phyloP scores from a whole-genome alignment of 148 eudicot genomes.

The Selenicereus undatus region DNA sequence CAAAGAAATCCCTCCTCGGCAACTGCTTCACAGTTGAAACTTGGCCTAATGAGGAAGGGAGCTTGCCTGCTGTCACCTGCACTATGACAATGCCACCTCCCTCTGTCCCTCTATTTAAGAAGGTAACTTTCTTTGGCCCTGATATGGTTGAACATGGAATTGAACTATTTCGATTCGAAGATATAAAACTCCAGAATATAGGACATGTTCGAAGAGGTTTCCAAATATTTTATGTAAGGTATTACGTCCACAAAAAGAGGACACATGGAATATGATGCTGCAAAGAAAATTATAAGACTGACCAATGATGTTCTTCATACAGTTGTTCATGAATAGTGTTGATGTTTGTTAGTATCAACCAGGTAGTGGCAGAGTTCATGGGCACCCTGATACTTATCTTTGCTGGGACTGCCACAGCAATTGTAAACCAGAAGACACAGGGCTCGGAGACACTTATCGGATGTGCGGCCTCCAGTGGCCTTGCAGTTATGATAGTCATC shows the following conservation, averaged over 20 bases:
- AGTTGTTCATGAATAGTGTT: constrained; percentile 15
- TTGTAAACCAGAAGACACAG: constrained; percentile 76
- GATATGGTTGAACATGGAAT: too few species aligned
- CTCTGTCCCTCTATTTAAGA: constrained; percentile 80
- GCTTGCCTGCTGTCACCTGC: constrained; percentile 70
- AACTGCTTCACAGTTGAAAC: constrained; percentile 74
- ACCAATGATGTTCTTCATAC: constrained; percentile 8
- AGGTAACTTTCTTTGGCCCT: constrained; percentile 38
- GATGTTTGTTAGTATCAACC: constrained; percentile 17
- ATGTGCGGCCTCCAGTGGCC: constrained; percentile 73
- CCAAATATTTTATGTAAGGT: neutral
- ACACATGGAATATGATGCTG: neutral
- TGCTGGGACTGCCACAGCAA: constrained; percentile 74
- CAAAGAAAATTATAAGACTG: neutral
- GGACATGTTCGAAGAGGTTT: neutral
- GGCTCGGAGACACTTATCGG: constrained; percentile 87
- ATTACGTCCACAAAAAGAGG: neutral
- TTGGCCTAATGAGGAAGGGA: constrained; percentile 70
- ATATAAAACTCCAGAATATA: neutral
- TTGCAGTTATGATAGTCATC: constrained; percentile 88
- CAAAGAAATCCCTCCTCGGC: constrained; percentile 49
- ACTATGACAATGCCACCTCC: constrained; percentile 59
- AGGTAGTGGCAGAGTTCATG: constrained; percentile 94
- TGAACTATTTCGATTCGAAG: neutral
- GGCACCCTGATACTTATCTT: constrained; percentile 85